These are phyloP conservation scores for Endogone sp. DNA, from an alignment of 192 early-diverging fungal species.

Conservation along the genomic window DNA sequence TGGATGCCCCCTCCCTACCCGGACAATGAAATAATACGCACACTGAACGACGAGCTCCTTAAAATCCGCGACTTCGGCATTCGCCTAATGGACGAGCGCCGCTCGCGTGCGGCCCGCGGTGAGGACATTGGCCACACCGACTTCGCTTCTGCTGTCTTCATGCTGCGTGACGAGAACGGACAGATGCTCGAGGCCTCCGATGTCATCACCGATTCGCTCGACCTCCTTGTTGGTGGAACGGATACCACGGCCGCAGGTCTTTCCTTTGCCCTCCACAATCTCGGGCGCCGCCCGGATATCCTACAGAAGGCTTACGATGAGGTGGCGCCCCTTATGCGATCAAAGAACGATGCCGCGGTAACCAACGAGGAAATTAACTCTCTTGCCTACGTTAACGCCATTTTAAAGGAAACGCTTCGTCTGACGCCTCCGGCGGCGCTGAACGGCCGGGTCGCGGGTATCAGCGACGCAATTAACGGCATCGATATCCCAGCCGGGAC, in stretches of 20 bases:
- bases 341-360: background rate
- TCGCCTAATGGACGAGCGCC: background rate
- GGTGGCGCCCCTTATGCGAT: background rate
- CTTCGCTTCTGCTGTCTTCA: background rate
- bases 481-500: slow-evolving; percentile 42
- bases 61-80: background rate
- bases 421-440: slow-evolving; percentile 23
- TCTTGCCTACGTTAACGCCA: slow-evolving; percentile 24
- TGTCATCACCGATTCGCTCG: background rate
- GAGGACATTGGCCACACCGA: background rate
- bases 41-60: background rate
- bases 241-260: background rate
- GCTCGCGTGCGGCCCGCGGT: background rate
- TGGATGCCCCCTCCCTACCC: background rate
- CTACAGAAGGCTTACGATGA: background rate
- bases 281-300: background rate
- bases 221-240: background rate
- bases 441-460: slow-evolving; percentile 12
- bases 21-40: background rate
- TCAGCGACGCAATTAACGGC: slow-evolving; percentile 19
- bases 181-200: background rate
- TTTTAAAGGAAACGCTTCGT: slow-evolving; percentile 32
- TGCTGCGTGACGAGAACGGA: background rate
- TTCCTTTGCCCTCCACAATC: slow-evolving; percentile 1
- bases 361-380: background rate